phyloP scores from a whole-genome alignment of 2,329 filamentous ascomycete species.

The Aspergillus fructus region DNA sequence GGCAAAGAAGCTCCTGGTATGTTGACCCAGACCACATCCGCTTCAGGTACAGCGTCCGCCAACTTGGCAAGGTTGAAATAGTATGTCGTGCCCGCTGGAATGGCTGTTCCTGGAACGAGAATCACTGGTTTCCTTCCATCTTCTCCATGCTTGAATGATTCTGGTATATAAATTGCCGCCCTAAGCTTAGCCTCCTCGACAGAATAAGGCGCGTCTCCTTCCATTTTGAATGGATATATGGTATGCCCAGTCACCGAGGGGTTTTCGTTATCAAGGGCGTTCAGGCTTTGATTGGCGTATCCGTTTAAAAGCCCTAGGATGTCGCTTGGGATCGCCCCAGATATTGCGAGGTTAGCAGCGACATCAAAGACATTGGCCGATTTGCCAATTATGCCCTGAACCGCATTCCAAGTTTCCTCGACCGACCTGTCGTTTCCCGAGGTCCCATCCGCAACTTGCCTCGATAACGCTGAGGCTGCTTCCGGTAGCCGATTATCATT shows the following conservation, averaged over 20 bases:
- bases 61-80: slow-evolving; percentile 52
- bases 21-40: slow-evolving; percentile 58
- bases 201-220: slow-evolving; percentile 50
- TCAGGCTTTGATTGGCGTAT: slow-evolving; percentile 10
- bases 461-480: not conserved
- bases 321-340: not conserved
- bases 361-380: not conserved
- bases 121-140: slow-evolving; percentile 47
- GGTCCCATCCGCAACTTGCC: not conserved
- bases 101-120: slow-evolving; percentile 55
- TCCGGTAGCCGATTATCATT: not conserved
- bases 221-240: slow-evolving; percentile 21
- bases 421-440: not conserved
- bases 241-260: not conserved
- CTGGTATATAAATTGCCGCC: slow-evolving; percentile 3
- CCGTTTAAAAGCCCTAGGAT: not conserved
- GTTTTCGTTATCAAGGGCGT: slow-evolving; percentile 19
- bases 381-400: not conserved
- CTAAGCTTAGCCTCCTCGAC: slow-evolving; percentile 49
- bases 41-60: slow-evolving; percentile 41
- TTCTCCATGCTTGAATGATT: slow-evolving; percentile 33
- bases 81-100: slow-evolving; percentile 48
- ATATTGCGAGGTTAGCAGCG: not conserved
- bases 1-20: slow-evolving; percentile 49
- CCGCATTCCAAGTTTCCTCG: not conserved